Base-by-base conservation (phyloP, 2,329 filamentous ascomycete species). In the Fusarium pilosicola region DNA sequence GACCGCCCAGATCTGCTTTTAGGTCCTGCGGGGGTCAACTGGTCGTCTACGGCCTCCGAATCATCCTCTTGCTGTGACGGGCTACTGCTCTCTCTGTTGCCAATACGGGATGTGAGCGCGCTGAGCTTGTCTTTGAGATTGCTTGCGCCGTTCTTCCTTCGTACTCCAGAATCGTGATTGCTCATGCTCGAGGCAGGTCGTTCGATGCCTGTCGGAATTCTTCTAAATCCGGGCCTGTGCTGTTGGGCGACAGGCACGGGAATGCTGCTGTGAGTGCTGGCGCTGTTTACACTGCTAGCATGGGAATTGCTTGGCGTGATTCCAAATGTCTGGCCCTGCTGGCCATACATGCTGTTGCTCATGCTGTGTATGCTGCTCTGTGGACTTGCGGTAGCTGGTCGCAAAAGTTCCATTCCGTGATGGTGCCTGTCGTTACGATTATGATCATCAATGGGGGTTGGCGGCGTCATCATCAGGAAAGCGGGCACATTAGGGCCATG, bases 391-490 rank as follows among this genome's bases (percentile, higher is more conserved):
- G 81, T 81, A 8, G 75, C 75, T 5, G 82, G 80, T 6, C 81
- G 77, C 8, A 82, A 69, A 32, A 81, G 72, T 11, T 83, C 81
- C 10, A 76, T 71, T 8, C 78, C 81, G 18, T 81, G 70, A 15
- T 76, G 68, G 34, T 62, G 69, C 30, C 72, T 71, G 14, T 70
- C 70, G 22, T 75, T 54, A 41, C 72, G 69, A 55, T 70, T 68
- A 51, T 70, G 52, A 41, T 73, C 76, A 6, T 83, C 81, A 17
- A 80, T 66, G 6, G 85, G 85, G 30, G 85, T 85, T 20, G 85
- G 85, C 8, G 85, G 85, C 41, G 85, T 86, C 85, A 86, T 86
- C 79, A 84, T 84, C 28, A 86, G 75, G 51, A 83, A 85, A n/a
- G 81, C 77, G 9, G 85, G 85, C 6, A 85, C 75, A 32, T 77